A percentile compares a stretch with the other conserved stretches of the same genome.
phyloP scores from a whole-genome alignment of 495 filamentous ascomycete genomes.

The Penicillium parvum region DNA sequence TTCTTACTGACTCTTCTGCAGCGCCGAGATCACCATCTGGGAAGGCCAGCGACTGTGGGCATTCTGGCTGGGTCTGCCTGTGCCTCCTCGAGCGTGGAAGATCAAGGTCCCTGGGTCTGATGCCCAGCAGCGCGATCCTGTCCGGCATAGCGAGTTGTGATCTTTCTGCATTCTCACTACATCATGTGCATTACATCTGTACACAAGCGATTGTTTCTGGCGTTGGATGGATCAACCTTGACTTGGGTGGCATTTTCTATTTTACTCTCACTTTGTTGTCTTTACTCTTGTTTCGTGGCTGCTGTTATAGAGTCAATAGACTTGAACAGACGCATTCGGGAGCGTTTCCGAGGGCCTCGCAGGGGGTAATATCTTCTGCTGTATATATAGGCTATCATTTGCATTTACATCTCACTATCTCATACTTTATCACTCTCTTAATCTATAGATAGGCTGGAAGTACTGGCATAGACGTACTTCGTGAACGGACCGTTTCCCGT shows the following conservation, averaged over 20 bases:
- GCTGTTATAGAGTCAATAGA: no score
- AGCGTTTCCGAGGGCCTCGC: no score
- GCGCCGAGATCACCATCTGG: constrained; percentile 53
- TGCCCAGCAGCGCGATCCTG: neutral
- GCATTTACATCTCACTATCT: no score
- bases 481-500: no score
- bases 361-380: no score
- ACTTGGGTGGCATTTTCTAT: constrained; percentile 1
- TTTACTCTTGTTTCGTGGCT: no score
- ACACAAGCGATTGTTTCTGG: constrained; percentile 11
- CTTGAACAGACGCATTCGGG: no score
- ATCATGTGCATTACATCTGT: constrained; percentile 10
- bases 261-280: no score
- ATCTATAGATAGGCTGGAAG: no score
- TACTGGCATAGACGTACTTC: no score
- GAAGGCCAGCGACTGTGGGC: constrained; percentile 66
- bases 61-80: constrained; percentile 74
- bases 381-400: no score
- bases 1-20: constrained; percentile 24
- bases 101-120: constrained; percentile 42
- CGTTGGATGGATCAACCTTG: constrained; percentile 2
- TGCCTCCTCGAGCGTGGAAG: constrained; percentile 63
- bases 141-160: constrained; percentile 46
- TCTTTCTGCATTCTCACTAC: constrained; percentile 1
- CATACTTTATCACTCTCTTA: no score